Percentiles rank a stretch among this genome's conserved stretches.
phyloP scores from a whole-genome alignment of 306 rosid species.

The Casuarina equisetifolia region DNA sequence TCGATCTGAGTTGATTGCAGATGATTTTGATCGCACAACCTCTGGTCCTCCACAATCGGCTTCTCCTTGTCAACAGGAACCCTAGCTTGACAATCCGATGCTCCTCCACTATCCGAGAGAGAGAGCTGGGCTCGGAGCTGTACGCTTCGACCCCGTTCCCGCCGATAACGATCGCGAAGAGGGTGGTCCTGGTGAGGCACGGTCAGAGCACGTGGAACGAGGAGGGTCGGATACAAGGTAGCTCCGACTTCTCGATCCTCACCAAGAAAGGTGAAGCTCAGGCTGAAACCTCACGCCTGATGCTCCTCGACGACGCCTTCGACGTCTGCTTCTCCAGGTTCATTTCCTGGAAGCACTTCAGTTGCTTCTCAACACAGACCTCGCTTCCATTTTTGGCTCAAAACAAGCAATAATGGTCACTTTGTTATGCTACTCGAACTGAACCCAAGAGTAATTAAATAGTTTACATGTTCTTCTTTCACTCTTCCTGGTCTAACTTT shows the following conservation, averaged over 20 bases:
- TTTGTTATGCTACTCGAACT: neutral
- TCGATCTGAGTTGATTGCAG: neutral
- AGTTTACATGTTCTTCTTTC: neutral
- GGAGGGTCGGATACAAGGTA: conserved; percentile 93
- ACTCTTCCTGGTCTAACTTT: neutral
- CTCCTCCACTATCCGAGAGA: conserved; percentile 49
- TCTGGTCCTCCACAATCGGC: conserved; percentile 15
- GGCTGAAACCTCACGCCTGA: conserved; percentile 82
- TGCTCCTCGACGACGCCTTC: conserved; percentile 73
- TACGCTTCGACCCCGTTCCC: conserved; percentile 42
- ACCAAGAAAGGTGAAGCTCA: conserved; percentile 89
- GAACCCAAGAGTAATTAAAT: neutral
- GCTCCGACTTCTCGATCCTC: conserved; percentile 82
- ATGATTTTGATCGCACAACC: conserved; percentile 43
- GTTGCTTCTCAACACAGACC: neutral
- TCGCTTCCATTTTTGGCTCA: neutral
- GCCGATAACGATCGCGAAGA: conserved; percentile 55
- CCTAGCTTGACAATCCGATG: conserved; percentile 36
- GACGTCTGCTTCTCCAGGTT: conserved; percentile 86
- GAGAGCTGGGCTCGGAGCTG: conserved; percentile 42
- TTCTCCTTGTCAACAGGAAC: conserved; percentile 9
- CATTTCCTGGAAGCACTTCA: neutral
- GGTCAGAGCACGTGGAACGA: conserved; percentile 98
- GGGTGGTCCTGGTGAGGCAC: conserved; percentile 88
- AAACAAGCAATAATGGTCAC: neutral